phyloP scores from a whole-genome alignment of 1,284 basidiomycete species.

The Sanguinoderma infundibulare region DNA sequence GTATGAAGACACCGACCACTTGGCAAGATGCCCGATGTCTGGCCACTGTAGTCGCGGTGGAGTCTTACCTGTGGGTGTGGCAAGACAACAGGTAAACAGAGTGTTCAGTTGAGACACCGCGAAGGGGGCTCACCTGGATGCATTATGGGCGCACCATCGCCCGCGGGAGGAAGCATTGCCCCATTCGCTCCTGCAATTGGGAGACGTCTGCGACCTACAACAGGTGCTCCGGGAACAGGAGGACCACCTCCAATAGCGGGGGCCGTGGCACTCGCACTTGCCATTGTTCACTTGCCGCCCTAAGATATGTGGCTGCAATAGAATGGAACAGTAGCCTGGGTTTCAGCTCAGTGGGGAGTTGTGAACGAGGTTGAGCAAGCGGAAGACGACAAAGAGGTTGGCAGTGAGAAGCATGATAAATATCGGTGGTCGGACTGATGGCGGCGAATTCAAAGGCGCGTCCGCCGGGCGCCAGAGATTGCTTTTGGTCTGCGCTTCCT shows the following conservation, averaged over 20 bases:
- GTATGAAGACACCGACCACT: slow-evolving; percentile 97
- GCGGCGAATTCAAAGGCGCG: neutral
- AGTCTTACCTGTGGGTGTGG: slow-evolving; percentile 41
- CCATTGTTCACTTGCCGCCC: slow-evolving; percentile 13
- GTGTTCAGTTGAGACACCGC: neutral
- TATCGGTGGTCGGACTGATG: too few species aligned
- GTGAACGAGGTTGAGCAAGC: too few species aligned
- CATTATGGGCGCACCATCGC: slow-evolving; percentile 42
- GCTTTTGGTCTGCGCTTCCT: too few species aligned
- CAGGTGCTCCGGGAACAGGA: slow-evolving; percentile 8
- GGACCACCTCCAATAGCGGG: slow-evolving; percentile 8
- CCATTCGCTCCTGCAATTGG: slow-evolving; percentile 6
- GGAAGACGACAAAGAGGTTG: too few species aligned
- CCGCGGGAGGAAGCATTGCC: slow-evolving; percentile 19
- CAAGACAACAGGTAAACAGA: neutral
- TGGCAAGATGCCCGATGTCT: slow-evolving; percentile 83
- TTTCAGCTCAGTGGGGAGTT: too few species aligned
- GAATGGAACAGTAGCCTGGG: too few species aligned
- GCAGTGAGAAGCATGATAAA: neutral
- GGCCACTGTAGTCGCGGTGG: slow-evolving; percentile 68
- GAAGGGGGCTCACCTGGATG: slow-evolving; percentile 36
- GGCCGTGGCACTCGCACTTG: slow-evolving; percentile 24
- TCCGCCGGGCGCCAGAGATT: neutral
- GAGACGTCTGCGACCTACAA: slow-evolving; percentile 21
- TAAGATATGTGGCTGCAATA: neutral